phyloP scores from a whole-genome alignment of 805 yeast species.

The Dipodascopsis tothii region DNA sequence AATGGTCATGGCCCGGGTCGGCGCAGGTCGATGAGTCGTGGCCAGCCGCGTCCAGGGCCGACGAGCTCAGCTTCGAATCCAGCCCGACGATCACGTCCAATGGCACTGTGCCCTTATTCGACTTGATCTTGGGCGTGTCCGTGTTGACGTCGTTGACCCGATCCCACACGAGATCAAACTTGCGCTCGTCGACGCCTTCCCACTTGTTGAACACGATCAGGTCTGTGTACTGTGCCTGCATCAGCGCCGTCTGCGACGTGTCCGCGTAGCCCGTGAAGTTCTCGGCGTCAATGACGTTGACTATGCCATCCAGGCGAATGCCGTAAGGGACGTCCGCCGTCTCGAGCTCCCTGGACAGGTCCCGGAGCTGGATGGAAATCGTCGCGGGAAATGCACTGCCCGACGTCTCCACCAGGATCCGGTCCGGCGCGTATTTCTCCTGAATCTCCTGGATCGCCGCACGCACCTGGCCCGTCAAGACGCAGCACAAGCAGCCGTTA shows the following conservation, averaged over 20 bases:
- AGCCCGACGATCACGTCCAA: slow-evolving; percentile 21
- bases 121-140: slow-evolving; percentile 23
- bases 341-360: slow-evolving; percentile 17
- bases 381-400: slow-evolving; percentile 25
- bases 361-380: slow-evolving; percentile 20
- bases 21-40: neutral
- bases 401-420: slow-evolving; percentile 23
- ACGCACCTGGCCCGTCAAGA: slow-evolving; percentile 23
- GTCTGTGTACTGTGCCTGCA: slow-evolving; percentile 25
- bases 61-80: slow-evolving; percentile 11
- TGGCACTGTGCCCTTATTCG: slow-evolving; percentile 18
- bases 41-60: neutral
- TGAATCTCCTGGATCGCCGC: slow-evolving; percentile 20
- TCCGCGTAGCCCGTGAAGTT: slow-evolving; percentile 24
- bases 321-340: neutral
- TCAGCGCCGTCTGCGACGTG: slow-evolving; percentile 19
- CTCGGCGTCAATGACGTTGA: slow-evolving; percentile 24
- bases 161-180: slow-evolving; percentile 22
- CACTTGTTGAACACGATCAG: slow-evolving; percentile 22
- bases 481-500: slow-evolving; percentile 24
- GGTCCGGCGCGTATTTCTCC: slow-evolving; percentile 16
- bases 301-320: slow-evolving; percentile 19
- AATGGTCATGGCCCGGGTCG: slow-evolving; percentile 5
- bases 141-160: slow-evolving; percentile 23
- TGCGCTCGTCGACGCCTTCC: slow-evolving; percentile 20